A percentile compares a stretch with the other conserved stretches of the same genome.
phyloP scores from a whole-genome alignment of 1,139 yeast species.

The Spathaspora sp. region DNA sequence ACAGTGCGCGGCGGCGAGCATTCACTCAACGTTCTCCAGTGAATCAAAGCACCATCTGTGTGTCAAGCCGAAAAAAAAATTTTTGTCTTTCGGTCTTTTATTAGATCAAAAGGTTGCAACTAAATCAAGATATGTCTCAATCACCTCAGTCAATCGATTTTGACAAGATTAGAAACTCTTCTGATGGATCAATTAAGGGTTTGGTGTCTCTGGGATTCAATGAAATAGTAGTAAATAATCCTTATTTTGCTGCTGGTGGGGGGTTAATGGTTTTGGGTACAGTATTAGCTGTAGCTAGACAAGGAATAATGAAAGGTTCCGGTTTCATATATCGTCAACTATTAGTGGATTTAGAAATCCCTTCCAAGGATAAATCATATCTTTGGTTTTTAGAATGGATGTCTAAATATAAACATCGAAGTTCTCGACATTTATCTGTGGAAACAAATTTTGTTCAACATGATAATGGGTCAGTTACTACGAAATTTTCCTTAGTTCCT shows the following conservation, averaged over 20 bases:
- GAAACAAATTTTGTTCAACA: slow-evolving; percentile 87
- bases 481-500: slow-evolving; percentile 91
- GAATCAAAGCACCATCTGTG: neutral
- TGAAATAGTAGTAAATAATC: slow-evolving; percentile 69
- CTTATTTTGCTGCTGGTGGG: slow-evolving; percentile 96
- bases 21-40: too few species aligned
- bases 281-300: slow-evolving; percentile 74
- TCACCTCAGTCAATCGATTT: slow-evolving; percentile 26
- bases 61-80: neutral
- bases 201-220: slow-evolving; percentile 41
- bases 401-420: slow-evolving; percentile 73
- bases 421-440: slow-evolving; percentile 84
- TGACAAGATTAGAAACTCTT: slow-evolving; percentile 33
- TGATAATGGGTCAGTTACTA: slow-evolving; percentile 87
- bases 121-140: slow-evolving; percentile 11
- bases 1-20: too few species aligned
- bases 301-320: slow-evolving; percentile 63
- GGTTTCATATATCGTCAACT: slow-evolving; percentile 75
- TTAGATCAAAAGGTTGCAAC: neutral
- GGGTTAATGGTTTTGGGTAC: slow-evolving; percentile 95
- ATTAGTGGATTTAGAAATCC: slow-evolving; percentile 89
- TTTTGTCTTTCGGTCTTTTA: neutral
- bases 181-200: slow-evolving; percentile 41
- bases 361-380: slow-evolving; percentile 90
- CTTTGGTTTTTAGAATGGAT: slow-evolving; percentile 97